phyloP scores from a whole-genome alignment of 768 basidiomycete species.

The Mycena pura region DNA sequence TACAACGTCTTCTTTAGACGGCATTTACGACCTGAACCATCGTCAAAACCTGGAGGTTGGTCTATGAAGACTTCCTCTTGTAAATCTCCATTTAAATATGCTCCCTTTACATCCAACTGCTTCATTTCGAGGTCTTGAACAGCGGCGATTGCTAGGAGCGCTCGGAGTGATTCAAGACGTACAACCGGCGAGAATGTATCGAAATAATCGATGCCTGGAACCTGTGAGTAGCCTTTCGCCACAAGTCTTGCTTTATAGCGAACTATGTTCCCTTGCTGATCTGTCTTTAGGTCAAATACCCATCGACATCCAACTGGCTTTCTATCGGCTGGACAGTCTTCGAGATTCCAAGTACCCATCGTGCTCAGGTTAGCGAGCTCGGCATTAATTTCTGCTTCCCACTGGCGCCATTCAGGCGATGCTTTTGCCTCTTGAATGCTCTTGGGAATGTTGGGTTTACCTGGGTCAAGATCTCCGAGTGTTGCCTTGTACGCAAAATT shows the following conservation, averaged over 20 bases:
- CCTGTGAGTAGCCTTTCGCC: no score
- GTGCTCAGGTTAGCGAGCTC: background rate
- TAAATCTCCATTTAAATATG: background rate
- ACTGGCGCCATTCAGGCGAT: constrained; percentile 1
- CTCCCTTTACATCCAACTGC: background rate
- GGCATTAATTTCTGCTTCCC: background rate
- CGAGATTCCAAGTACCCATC: constrained; percentile 7
- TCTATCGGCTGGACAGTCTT: background rate
- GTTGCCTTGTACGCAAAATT: background rate
- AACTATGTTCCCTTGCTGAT: background rate
- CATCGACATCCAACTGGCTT: background rate
- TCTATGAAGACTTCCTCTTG: background rate
- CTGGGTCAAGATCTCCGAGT: background rate
- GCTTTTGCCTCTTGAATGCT: background rate
- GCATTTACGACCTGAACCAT: background rate
- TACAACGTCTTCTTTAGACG: background rate
- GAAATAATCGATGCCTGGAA: constrained; percentile 9
- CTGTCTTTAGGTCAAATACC: constrained; percentile 1
- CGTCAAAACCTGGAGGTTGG: background rate
- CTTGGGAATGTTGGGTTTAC: background rate
- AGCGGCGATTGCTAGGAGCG: constrained; percentile 6
- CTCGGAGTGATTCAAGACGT: constrained; percentile 4
- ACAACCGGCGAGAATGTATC: constrained; percentile 9
- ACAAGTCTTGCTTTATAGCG: no score
- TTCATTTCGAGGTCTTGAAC: background rate